Conservation (phyloP, 352 stramenopile species). For the Phytopythium chamaehyphon region DNA sequence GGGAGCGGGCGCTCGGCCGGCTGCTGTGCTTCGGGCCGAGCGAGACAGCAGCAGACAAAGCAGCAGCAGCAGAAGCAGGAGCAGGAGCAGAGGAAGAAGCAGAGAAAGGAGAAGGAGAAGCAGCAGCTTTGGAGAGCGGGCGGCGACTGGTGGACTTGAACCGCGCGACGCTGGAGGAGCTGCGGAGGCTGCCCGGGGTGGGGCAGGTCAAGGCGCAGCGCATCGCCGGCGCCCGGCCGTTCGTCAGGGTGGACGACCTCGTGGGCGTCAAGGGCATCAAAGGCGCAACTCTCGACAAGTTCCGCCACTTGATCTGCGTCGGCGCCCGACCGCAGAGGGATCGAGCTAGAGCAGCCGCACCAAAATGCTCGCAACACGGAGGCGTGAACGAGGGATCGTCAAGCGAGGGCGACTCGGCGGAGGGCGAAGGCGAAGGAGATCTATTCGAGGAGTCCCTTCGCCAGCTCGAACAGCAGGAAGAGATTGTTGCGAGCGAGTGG, state of each 20-base stretch:
- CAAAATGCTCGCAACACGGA: not conserved
- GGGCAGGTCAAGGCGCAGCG: slow-evolving; percentile 29
- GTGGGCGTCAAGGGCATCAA: slow-evolving; percentile 42
- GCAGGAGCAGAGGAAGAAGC: not conserved
- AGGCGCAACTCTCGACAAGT: slow-evolving; percentile 9
- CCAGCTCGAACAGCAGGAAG: not conserved
- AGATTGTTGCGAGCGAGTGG: not conserved
- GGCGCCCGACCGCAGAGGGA: not conserved
- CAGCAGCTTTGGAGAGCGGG: not conserved
- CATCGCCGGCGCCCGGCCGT: slow-evolving; percentile 45
- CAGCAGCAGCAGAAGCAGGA: not conserved
- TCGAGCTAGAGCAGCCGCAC: not conserved
- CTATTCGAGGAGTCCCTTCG: not conserved
- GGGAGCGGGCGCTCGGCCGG: not conserved
- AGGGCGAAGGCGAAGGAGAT: not conserved
- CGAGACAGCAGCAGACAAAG: not conserved
- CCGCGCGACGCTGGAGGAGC: slow-evolving; percentile 24
- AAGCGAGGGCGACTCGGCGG: not conserved
- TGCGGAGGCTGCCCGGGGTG: slow-evolving; percentile 38
- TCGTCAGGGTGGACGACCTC: slow-evolving; percentile 43
- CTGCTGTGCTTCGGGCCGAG: not conserved
- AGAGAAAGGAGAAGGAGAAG: not conserved
- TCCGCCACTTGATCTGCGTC: slow-evolving; percentile 17
- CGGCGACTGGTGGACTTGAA: slow-evolving; percentile 39
- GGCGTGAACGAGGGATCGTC: not conserved